These are phyloP conservation scores for Alternaria triticimaculans DNA, from an alignment of 2,329 filamentous ascomycete genomes.

Conservation along the genomic window DNA sequence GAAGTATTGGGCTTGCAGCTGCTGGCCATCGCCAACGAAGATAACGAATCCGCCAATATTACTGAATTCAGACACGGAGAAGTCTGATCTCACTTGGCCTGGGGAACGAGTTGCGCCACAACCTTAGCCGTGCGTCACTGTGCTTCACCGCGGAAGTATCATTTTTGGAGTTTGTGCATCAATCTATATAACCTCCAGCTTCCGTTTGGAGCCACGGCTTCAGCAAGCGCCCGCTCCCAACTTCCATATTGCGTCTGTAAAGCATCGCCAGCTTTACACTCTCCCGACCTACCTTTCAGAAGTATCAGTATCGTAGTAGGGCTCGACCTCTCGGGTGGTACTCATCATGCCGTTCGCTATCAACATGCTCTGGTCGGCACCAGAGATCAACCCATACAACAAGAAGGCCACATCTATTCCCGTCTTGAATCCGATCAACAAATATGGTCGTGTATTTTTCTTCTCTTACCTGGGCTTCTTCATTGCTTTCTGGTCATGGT, in stretches of 20 bases:
- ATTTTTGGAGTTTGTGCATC: conserved; percentile 20
- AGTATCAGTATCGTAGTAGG: conserved; percentile 1
- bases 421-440: conserved; percentile 75
- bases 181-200: conserved; percentile 33
- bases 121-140: conserved; percentile 35
- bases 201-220: conserved; percentile 19
- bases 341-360: conserved; percentile 44
- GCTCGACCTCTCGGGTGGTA: background rate
- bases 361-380: conserved; percentile 55
- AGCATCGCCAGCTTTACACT: conserved; percentile 11
- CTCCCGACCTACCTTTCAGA: conserved; percentile 5
- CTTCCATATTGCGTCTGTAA: conserved; percentile 12
- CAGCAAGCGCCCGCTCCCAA: conserved; percentile 23
- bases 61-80: conserved; percentile 26
- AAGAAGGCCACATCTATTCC: conserved; percentile 82
- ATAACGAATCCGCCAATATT: conserved; percentile 37
- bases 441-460: conserved; percentile 87
- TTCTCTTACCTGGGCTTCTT: conserved; percentile 89
- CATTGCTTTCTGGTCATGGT: conserved; percentile 85
- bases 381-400: conserved; percentile 83
- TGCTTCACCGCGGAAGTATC: conserved; percentile 47
- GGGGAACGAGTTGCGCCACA: conserved; percentile 25
- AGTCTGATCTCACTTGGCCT: conserved; percentile 32
- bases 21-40: conserved; percentile 22
- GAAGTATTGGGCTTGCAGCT: conserved; percentile 13